These are phyloP conservation scores for Mycena metata DNA, from an alignment of 768 basidiomycete genomes.

Conservation along the genomic window DNA sequence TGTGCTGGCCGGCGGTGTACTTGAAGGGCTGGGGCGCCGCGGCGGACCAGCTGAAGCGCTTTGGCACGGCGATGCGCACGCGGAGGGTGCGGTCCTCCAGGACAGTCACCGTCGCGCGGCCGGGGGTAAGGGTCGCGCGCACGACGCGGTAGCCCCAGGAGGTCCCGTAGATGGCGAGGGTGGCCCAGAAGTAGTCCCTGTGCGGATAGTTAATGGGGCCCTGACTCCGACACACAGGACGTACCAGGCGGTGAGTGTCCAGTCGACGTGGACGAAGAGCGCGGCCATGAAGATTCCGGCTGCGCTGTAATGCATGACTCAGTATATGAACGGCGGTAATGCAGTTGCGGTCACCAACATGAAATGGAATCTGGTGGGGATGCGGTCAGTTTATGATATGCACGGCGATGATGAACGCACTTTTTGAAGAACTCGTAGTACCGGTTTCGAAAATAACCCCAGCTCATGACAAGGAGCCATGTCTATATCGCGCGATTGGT, in stretches of 20 bases:
- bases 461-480: constrained; percentile 44
- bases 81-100: too few relatives aligned
- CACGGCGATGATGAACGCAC: constrained; percentile 15
- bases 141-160: constrained; percentile 44
- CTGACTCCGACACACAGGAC: neutral
- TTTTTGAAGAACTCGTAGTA: constrained; percentile 52
- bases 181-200: constrained; percentile 50
- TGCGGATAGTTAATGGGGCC: neutral
- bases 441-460: constrained; percentile 46
- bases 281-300: constrained; percentile 48
- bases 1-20: constrained; percentile 48
- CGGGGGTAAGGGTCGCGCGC: constrained; percentile 38
- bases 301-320: constrained; percentile 32
- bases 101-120: constrained; percentile 33
- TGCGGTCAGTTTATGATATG: neutral
- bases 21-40: too few relatives aligned
- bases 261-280: constrained; percentile 49
- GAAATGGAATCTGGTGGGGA: constrained; percentile 36
- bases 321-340: constrained; percentile 25
- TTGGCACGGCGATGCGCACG: too few relatives aligned
- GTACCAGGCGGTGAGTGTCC: constrained; percentile 45
- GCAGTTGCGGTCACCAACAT: neutral
- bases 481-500: constrained; percentile 36
- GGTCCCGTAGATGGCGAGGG: constrained; percentile 44
- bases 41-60: constrained; percentile 46